phyloP scores from a whole-genome alignment of 495 filamentous ascomycete genomes.

The Chaetomium tenue region DNA sequence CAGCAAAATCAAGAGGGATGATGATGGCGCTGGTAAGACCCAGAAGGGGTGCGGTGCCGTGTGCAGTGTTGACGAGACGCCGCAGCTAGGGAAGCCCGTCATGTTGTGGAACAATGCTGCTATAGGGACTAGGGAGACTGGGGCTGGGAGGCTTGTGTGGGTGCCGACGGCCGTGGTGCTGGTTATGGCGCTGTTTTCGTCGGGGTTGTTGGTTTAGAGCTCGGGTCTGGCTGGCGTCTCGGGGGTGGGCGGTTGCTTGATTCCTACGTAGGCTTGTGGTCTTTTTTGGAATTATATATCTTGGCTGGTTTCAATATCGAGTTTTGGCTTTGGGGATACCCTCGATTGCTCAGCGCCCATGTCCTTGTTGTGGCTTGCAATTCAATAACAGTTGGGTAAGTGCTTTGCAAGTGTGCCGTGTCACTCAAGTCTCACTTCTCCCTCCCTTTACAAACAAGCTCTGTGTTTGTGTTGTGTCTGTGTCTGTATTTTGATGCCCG shows the following conservation, averaged over 20 bases:
- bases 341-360: neutral
- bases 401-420: too few species aligned
- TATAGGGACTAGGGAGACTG: constrained; percentile 24
- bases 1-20: neutral
- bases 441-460: too few species aligned
- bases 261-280: neutral
- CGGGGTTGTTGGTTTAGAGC: constrained; percentile 5
- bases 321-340: neutral
- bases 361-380: too few species aligned
- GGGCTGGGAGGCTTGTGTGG: constrained; percentile 1
- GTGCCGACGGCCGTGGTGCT: neutral
- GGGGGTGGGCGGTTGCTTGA: neutral
- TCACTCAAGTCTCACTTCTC: too few species aligned
- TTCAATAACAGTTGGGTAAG: too few species aligned
- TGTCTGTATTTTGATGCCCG: neutral
- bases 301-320: neutral
- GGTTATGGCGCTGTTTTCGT: constrained; percentile 5
- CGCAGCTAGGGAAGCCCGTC: constrained; percentile 43
- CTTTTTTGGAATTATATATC: neutral
- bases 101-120: constrained; percentile 44
- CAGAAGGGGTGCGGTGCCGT: constrained; percentile 38
- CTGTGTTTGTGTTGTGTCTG: neutral
- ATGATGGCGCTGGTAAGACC: neutral
- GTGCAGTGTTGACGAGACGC: constrained; percentile 52
- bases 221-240: neutral